A percentile compares a stretch with the other conserved stretches of the same genome.
These are phyloP conservation scores for Neobulgaria alba DNA, from an alignment of 2,329 filamentous ascomycete species.

Conservation along the genomic window DNA sequence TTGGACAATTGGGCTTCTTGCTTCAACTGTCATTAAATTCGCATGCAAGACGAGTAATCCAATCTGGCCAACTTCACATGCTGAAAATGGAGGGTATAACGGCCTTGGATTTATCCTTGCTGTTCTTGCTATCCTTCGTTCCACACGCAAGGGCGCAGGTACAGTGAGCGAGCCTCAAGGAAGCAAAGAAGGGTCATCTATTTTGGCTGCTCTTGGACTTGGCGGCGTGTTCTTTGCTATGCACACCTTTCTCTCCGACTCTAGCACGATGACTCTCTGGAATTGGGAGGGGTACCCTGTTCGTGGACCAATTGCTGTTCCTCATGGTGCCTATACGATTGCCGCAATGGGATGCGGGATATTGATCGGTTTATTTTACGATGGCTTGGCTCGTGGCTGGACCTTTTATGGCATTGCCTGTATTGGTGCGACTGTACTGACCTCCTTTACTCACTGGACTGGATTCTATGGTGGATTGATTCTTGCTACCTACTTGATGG, in stretches of 20 bases:
- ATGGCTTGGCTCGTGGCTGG: constrained; percentile 68
- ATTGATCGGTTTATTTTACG: constrained; percentile 64
- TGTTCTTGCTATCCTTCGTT: constrained; percentile 64
- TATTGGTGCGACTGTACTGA: constrained; percentile 70
- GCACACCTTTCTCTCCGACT: constrained; percentile 90
- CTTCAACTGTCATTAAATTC: constrained; percentile 85
- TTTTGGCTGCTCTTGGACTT: constrained; percentile 68
- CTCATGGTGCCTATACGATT: constrained; percentile 84
- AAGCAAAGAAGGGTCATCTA: constrained; percentile 57
- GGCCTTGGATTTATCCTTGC: constrained; percentile 70
- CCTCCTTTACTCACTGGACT: constrained; percentile 70
- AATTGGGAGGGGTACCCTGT: constrained; percentile 95
- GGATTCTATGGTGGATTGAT: constrained; percentile 80
- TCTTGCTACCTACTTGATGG: constrained; percentile 73
- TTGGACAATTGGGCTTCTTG: constrained; percentile 71
- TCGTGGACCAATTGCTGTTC: constrained; percentile 75
- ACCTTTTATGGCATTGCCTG: constrained; percentile 69
- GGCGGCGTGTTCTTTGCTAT: constrained; percentile 81
- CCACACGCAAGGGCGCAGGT: constrained; percentile 58
- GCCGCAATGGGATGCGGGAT: constrained; percentile 80
- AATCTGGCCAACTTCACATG: constrained; percentile 90
- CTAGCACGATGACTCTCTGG: constrained; percentile 98
- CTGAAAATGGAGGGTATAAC: constrained; percentile 87
- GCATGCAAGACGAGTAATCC: constrained; percentile 93
- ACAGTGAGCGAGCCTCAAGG: constrained; percentile 35